phyloP scores from a whole-genome alignment of 1,139 yeast genomes.

The Hanseniaspora uvarum region DNA sequence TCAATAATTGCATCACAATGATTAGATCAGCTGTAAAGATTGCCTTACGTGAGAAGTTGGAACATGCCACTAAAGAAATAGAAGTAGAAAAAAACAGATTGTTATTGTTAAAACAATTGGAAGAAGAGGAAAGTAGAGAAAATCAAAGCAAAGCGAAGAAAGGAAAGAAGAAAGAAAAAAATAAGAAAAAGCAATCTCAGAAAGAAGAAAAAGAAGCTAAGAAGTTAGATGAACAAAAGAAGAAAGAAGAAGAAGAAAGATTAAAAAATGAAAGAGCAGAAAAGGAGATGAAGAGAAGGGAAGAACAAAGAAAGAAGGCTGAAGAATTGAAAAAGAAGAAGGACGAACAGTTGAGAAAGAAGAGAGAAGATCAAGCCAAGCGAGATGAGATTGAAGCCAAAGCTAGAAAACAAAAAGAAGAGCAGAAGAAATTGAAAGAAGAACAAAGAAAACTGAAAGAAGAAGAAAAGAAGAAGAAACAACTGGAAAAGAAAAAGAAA shows the following conservation, averaged over 20 bases:
- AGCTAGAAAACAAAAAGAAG: constrained; percentile 33
- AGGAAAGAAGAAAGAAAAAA: constrained; percentile 67
- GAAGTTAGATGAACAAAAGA: constrained; percentile 34
- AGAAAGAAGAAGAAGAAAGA: constrained; percentile 38
- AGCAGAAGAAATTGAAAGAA: constrained; percentile 26
- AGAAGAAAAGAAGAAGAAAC: constrained; percentile 20
- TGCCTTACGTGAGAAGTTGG: constrained; percentile 58
- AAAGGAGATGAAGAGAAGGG: constrained; percentile 30
- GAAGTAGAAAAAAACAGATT: constrained; percentile 70
- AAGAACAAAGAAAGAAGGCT: constrained; percentile 35
- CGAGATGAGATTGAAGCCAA: constrained; percentile 34
- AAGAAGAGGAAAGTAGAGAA: constrained; percentile 63
- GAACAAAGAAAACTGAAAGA: constrained; percentile 26
- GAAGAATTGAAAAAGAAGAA: constrained; percentile 34
- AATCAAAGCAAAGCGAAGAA: constrained; percentile 66
- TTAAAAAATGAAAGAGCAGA: constrained; percentile 37
- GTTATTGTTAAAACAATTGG: constrained; percentile 67
- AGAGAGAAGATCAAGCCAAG: constrained; percentile 37
- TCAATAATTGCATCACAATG: constrained; percentile 67
- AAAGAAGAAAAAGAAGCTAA: constrained; percentile 49
- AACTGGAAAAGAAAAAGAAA: constrained; percentile 15
- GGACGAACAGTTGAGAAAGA: constrained; percentile 37
- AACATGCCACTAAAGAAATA: constrained; percentile 67
- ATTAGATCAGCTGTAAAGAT: constrained; percentile 68
- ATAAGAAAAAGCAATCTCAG: constrained; percentile 66